Conservation (phyloP, 176 grass and related monocot species). For the Carex pumila region DNA sequence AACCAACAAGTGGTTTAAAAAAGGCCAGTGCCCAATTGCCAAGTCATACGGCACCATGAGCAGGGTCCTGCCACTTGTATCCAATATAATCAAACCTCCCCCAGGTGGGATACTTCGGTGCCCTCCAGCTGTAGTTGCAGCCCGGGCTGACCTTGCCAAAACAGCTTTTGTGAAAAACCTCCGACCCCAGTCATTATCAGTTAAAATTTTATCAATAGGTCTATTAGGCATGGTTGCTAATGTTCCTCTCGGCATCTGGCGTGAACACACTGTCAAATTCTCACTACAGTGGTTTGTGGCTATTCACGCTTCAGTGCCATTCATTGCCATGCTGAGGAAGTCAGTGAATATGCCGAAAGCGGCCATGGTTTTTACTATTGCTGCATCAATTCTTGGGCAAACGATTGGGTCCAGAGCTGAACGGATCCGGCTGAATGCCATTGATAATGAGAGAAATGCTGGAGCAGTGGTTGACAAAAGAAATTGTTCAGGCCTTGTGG, state of each 20-base stretch:
- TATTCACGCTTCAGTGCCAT: conserved; percentile 69
- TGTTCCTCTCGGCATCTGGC: conserved; percentile 79
- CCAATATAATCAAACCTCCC: conserved; percentile 50
- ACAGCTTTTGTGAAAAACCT: conserved; percentile 59
- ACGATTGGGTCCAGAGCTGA: conserved; percentile 86
- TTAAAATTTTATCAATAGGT: conserved; percentile 65
- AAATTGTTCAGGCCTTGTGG: neutral
- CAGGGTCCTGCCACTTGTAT: conserved; percentile 54
- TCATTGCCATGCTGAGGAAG: conserved; percentile 83
- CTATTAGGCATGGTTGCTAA: conserved; percentile 72
- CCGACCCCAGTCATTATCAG: conserved; percentile 55
- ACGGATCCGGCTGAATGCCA: conserved; percentile 55
- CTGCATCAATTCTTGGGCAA: conserved; percentile 66
- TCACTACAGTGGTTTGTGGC: conserved; percentile 60
- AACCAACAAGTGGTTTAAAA: conserved; percentile 77
- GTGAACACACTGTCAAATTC: conserved; percentile 75
- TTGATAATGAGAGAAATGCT: conserved; percentile 11
- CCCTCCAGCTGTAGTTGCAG: conserved; percentile 57
- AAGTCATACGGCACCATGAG: conserved; percentile 60
- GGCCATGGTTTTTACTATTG: conserved; percentile 75
- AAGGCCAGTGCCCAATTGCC: conserved; percentile 66
- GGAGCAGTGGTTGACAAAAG: neutral
- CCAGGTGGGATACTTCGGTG: conserved; percentile 61
- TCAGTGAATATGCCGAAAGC: conserved; percentile 78
- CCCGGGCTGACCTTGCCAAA: conserved; percentile 51